phyloP scores from a whole-genome alignment of 768 basidiomycete species.

The Tephrocybe sp. region DNA sequence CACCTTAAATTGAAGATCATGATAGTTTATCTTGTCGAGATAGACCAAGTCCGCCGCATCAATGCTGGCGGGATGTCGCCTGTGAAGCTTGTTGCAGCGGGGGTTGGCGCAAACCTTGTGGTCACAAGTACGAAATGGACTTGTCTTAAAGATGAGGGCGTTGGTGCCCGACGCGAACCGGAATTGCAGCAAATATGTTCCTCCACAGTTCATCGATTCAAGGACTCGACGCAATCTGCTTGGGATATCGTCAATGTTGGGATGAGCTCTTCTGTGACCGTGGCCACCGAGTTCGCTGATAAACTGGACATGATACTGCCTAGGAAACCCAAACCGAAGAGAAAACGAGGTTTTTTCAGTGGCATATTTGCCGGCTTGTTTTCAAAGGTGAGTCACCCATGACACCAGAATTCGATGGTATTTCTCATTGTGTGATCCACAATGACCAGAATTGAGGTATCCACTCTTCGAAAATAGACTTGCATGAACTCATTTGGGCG shows the following conservation, averaged over 20 bases:
- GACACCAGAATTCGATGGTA: not conserved
- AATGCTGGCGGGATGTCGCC: not conserved
- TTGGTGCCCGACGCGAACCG: not conserved
- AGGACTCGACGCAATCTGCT: not conserved
- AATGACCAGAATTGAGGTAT: no score
- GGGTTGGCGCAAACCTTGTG: not conserved
- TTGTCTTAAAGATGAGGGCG: not conserved
- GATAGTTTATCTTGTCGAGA: not conserved
- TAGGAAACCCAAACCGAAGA: not conserved
- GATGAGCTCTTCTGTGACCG: not conserved
- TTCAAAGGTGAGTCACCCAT: no score
- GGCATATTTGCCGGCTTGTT: not conserved
- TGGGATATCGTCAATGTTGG: not conserved
- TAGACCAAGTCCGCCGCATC: not conserved
- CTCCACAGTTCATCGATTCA: not conserved
- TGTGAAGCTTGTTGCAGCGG: not conserved
- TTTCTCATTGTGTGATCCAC: not conserved
- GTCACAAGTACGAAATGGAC: not conserved
- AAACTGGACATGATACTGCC: conserved; percentile 1
- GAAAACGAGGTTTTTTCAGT: not conserved
- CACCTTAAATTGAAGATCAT: not conserved
- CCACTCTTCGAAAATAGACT: no score
- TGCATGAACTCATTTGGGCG: no score
- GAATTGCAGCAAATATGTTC: not conserved
- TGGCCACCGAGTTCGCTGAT: not conserved